A percentile compares a stretch with the other conserved stretches of the same genome.
These are phyloP conservation scores for Marasmius fiardii DNA, from an alignment of 1,284 basidiomycete genomes.

Conservation along the genomic window DNA sequence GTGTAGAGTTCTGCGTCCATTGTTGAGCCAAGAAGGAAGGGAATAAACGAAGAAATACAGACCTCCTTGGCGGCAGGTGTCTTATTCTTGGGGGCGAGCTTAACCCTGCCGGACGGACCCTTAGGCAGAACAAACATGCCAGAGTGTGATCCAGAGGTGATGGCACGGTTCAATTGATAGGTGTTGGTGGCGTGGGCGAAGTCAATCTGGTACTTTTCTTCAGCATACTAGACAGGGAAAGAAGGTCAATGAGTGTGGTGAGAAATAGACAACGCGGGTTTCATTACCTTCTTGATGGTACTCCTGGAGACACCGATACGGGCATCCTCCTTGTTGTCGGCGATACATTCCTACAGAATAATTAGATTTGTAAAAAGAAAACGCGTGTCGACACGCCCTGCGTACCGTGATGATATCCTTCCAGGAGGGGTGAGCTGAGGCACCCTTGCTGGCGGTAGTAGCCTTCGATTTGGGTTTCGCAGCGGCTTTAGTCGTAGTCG, in stretches of 20 bases:
- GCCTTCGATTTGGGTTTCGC: constrained; percentile 21
- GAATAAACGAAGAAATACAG: constrained; percentile 13
- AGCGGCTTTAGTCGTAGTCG: constrained; percentile 20
- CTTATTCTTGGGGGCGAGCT: constrained; percentile 42
- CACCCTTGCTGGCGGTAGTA: constrained; percentile 23
- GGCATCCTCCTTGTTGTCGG: constrained; percentile 59
- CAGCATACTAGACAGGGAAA: constrained; percentile 53
- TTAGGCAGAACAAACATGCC: constrained; percentile 72
- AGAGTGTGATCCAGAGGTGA: constrained; percentile 60
- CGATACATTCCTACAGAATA: constrained; percentile 77
- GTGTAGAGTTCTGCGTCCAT: constrained; percentile 32
- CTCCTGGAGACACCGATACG: constrained; percentile 73
- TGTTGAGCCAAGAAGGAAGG: background rate
- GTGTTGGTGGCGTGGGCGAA: constrained; percentile 52
- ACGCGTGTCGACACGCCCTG: constrained; percentile 7
- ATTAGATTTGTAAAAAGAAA: too few relatives aligned
- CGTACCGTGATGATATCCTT: constrained; percentile 59
- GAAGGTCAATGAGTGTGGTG: too few relatives aligned
- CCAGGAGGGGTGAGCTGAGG: constrained; percentile 50
- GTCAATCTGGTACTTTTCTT: constrained; percentile 68
- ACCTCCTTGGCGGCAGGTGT: constrained; percentile 56
- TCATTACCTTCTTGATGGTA: constrained; percentile 74
- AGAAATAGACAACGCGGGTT: too few relatives aligned
- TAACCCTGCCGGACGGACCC: constrained; percentile 37
- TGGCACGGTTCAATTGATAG: constrained; percentile 71